Percentiles rank a stretch among this genome's conserved stretches.
Conservation (phyloP, 345 rosid species). For the Salix arbutifolia region DNA sequence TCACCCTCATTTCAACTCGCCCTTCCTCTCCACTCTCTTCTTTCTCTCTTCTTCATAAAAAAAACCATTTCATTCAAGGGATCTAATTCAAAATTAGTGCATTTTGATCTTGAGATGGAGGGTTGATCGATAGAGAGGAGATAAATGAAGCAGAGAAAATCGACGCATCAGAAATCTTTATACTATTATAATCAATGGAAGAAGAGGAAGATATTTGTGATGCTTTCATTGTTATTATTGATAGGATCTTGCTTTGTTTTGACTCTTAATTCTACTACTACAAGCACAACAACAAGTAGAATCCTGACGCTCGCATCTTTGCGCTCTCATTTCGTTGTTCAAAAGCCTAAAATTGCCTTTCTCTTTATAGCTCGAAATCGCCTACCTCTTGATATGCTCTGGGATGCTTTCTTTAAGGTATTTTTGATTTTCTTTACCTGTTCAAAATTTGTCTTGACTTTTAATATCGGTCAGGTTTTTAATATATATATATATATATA, state of each 20-base stretch:
- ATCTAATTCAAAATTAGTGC: neutral
- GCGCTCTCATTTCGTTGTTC: slow-evolving; percentile 31
- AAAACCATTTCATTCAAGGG: neutral
- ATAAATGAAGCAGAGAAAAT: slow-evolving; percentile 67
- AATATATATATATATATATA: neutral
- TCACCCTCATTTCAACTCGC: neutral
- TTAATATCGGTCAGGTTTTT: no score
- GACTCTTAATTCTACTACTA: neutral
- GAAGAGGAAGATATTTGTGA: slow-evolving; percentile 56
- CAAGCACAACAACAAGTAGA: neutral
- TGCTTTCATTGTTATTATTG: slow-evolving; percentile 24
- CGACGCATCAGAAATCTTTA: slow-evolving; percentile 35
- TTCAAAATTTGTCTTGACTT: no score
- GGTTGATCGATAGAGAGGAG: neutral
- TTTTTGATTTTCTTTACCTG: neutral
- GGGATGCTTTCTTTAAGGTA: slow-evolving; percentile 86
- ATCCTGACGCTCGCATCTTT: slow-evolving; percentile 44
- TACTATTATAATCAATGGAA: slow-evolving; percentile 37
- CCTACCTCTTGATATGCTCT: slow-evolving; percentile 71
- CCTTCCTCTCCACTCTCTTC: neutral
- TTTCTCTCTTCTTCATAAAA: no score
- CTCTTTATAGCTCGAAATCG: slow-evolving; percentile 86
- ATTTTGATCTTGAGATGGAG: neutral
- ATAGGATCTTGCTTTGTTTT: slow-evolving; percentile 48
- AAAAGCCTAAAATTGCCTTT: slow-evolving; percentile 68